Evolutionary conservation across 129 eudicot species (phyloP).

Genomic region (Ambrosia trifida): DNA sequence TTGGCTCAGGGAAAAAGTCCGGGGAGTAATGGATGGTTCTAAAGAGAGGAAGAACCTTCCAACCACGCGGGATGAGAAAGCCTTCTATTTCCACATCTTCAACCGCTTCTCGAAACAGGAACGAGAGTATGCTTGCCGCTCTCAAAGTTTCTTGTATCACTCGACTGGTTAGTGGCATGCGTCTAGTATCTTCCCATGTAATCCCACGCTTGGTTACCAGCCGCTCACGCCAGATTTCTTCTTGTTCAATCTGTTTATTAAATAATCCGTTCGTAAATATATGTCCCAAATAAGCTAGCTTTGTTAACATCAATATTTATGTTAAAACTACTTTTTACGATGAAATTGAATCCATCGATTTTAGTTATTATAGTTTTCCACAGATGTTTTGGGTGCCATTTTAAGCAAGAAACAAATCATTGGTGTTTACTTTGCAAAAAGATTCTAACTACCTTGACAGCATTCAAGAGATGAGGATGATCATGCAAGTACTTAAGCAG

Average conservation of each 20-base stretch:
- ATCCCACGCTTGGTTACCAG: conserved; percentile 42
- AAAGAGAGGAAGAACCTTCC: conserved; percentile 97
- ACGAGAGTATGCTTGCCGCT: conserved; percentile 67
- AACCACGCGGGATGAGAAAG: conserved; percentile 73
- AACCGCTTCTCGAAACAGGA: conserved; percentile 87
- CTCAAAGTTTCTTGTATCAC: conserved; percentile 87
- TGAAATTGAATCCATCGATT: not conserved
- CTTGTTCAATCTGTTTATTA: conserved; percentile 66
- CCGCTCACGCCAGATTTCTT: conserved; percentile 43
- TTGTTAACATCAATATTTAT: not conserved
- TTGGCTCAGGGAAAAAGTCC: conserved; percentile 68
- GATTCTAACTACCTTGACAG: conserved; percentile 53
- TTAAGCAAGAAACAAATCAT: not conserved
- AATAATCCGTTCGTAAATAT: not conserved
- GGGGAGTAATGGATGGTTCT: conserved; percentile 74
- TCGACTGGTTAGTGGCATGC: conserved; percentile 59
- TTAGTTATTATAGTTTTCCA: not conserved
- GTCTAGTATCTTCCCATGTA: conserved; percentile 77
- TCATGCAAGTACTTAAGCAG: conserved; percentile 74
- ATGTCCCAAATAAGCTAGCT: not conserved
- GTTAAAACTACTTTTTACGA: not conserved
- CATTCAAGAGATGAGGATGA: conserved; percentile 45
- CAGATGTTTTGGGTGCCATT: not conserved
- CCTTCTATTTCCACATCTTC: conserved; percentile 88
- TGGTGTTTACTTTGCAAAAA: not conserved